Conservation (phyloP, 208 protist species). For the Trypanosoma scelopori region DNA sequence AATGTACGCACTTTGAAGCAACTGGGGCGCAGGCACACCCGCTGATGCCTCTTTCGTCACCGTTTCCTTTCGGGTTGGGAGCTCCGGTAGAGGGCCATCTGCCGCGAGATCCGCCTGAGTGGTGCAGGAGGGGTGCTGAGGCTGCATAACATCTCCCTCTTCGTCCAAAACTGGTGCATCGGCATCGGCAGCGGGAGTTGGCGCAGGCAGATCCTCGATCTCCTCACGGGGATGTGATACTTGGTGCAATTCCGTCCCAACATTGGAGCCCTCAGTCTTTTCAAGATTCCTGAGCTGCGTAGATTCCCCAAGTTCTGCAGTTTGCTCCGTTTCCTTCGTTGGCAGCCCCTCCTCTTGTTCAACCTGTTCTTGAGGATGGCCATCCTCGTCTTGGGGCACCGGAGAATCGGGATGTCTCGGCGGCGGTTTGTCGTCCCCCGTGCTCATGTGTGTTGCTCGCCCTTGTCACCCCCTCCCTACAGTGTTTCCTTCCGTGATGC, state of each 20-base stretch:
- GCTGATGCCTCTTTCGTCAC: background rate
- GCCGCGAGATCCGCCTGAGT: conserved; percentile 15
- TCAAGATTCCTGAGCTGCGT: background rate
- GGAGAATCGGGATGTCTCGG: conserved; percentile 4
- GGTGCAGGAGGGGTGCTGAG: conserved; percentile 26
- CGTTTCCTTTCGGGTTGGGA: background rate
- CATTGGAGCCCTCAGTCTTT: conserved; percentile 12
- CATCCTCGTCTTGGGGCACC: background rate
- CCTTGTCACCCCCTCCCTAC: background rate
- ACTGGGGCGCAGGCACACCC: background rate
- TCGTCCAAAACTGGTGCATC: background rate
- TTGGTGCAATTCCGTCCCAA: conserved; percentile 30
- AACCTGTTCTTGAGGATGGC: conserved; percentile 1
- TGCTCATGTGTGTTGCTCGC: conserved; percentile 3
- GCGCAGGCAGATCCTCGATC: conserved; percentile 11
- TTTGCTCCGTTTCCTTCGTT: conserved; percentile 8
- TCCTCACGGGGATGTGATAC: conserved; percentile 2
- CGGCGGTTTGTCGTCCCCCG: conserved; percentile 3
- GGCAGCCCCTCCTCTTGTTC: background rate
- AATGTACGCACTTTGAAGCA: conserved; percentile 7
- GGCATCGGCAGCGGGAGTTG: background rate
- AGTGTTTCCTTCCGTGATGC: background rate
- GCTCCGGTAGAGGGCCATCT: background rate
- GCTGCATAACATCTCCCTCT: conserved; percentile 10
- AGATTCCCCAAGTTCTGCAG: background rate